Percentiles rank a stretch among this genome's conserved stretches.
These are phyloP conservation scores for Fusarium tanahbumbuense DNA, from an alignment of 2,329 filamentous ascomycete genomes.

Conservation along the genomic window DNA sequence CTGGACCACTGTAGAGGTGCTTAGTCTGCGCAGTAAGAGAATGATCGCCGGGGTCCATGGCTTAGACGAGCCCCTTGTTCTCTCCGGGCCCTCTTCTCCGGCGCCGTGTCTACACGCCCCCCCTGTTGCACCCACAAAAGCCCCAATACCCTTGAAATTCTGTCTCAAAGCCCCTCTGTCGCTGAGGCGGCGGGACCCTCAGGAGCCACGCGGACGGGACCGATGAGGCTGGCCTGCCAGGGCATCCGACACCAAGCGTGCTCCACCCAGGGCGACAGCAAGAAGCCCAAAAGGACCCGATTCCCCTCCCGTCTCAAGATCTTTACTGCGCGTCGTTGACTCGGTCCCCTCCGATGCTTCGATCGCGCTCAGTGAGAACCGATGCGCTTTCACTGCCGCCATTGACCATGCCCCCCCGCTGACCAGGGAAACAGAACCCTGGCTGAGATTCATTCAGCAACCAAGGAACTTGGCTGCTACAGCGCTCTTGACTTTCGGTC, in stretches of 20 bases:
- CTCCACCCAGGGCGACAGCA: conserved; percentile 13
- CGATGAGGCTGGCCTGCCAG: conserved; percentile 41
- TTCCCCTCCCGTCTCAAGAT: conserved; percentile 45
- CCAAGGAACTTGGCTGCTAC: conserved; percentile 38
- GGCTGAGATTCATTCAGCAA: conserved; percentile 9
- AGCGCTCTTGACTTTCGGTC: conserved; percentile 14
- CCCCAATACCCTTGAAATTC: conserved; percentile 26
- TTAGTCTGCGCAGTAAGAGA: conserved; percentile 3
- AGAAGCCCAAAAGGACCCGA: conserved; percentile 36
- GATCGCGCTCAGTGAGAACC: conserved; percentile 30
- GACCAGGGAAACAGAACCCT: conserved; percentile 31
- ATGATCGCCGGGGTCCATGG: conserved; percentile 29
- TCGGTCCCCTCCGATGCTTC: conserved; percentile 28
- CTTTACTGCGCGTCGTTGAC: conserved; percentile 41
- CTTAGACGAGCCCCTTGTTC: conserved; percentile 12
- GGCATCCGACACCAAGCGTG: conserved; percentile 22
- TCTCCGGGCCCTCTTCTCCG: conserved; percentile 34
- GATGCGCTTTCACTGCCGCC: conserved; percentile 22
- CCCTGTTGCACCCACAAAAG: background rate
- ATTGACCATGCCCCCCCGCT: conserved; percentile 26
- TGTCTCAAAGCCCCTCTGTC: conserved; percentile 23
- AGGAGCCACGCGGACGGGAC: conserved; percentile 41
- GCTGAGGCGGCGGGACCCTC: conserved; percentile 29
- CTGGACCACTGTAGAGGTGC: background rate
- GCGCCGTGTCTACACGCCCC: conserved; percentile 22